Evolutionary conservation across 371 early-diverging fungal genomes (phyloP).

Genomic region (Thermomucor indicae-seudaticae): DNA sequence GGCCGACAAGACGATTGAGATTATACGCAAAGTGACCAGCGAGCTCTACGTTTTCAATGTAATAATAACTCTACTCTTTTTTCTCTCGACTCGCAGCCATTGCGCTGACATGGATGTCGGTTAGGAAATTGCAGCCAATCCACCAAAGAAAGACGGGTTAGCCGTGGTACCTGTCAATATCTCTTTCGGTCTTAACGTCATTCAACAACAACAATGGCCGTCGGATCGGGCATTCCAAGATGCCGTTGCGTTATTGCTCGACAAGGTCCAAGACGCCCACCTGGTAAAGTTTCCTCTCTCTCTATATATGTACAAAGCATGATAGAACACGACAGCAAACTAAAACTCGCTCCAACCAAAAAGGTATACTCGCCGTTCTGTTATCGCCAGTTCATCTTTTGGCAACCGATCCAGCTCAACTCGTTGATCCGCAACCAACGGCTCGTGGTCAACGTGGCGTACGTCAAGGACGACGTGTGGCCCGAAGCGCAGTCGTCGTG

Average conservation of each 20-base stretch:
- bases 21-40: constrained; percentile 39
- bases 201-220: constrained; percentile 36
- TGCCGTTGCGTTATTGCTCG: constrained; percentile 40
- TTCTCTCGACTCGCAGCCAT: neutral
- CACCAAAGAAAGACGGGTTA: constrained; percentile 36
- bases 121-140: constrained; percentile 44
- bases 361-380: constrained; percentile 48
- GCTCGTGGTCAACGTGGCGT: constrained; percentile 44
- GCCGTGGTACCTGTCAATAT: constrained; percentile 41
- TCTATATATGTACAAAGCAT: neutral
- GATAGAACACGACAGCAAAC: neutral
- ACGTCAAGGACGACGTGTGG: constrained; percentile 47
- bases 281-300: constrained; percentile 23
- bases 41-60: constrained; percentile 50
- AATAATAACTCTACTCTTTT: constrained; percentile 3
- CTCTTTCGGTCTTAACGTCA: constrained; percentile 37
- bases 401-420: constrained; percentile 51
- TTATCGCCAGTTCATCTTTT: constrained; percentile 48
- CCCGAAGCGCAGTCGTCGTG: constrained; percentile 41
- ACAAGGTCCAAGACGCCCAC: constrained; percentile 49
- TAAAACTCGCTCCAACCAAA: neutral
- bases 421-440: constrained; percentile 34
- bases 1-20: constrained; percentile 41
- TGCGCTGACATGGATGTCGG: too few relatives aligned
- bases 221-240: constrained; percentile 49